Evolutionary conservation across 1,284 basidiomycete species (phyloP).

Genomic region (Ceratobasidium theobromae): DNA sequence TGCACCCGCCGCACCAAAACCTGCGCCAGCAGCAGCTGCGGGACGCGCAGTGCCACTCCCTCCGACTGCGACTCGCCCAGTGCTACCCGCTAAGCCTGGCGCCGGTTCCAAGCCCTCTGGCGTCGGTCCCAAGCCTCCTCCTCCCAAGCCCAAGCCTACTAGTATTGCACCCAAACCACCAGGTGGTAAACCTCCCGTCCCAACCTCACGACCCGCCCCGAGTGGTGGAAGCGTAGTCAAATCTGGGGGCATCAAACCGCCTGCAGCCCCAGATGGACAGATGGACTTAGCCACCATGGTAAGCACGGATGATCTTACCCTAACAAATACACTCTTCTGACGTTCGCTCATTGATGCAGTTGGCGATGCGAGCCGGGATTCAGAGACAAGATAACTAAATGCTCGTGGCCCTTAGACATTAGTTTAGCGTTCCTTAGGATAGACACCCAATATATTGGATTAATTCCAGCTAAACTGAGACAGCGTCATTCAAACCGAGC

Average conservation of each 20-base stretch:
- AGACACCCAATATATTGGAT: slow-evolving; percentile 14
- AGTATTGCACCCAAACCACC: slow-evolving; percentile 33
- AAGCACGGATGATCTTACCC: slow-evolving; percentile 42
- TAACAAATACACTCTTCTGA: background rate
- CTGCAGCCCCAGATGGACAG: slow-evolving; percentile 58
- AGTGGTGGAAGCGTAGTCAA: background rate
- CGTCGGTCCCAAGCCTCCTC: slow-evolving; percentile 52
- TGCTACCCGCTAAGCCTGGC: slow-evolving; percentile 52
- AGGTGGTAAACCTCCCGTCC: slow-evolving; percentile 15
- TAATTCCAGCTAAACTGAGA: background rate
- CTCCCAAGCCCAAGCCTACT: slow-evolving; percentile 38
- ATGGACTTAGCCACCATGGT: slow-evolving; percentile 81
- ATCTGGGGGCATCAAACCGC: slow-evolving; percentile 44
- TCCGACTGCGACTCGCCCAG: slow-evolving; percentile 40
- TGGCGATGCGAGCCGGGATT: slow-evolving; percentile 33
- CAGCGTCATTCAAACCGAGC: background rate
- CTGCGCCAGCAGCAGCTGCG: slow-evolving; percentile 3
- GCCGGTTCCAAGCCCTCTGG: slow-evolving; percentile 46
- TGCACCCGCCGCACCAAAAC: slow-evolving; percentile 1
- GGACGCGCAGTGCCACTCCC: slow-evolving; percentile 43
- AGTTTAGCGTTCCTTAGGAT: background rate
- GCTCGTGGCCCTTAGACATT: background rate
- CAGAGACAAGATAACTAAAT: background rate
- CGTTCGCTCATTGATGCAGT: slow-evolving; percentile 22
- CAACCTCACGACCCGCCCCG: slow-evolving; percentile 35